Conservation (phyloP, 2,329 filamentous ascomycete species). For the Cladosporium cucumerinum region DNA sequence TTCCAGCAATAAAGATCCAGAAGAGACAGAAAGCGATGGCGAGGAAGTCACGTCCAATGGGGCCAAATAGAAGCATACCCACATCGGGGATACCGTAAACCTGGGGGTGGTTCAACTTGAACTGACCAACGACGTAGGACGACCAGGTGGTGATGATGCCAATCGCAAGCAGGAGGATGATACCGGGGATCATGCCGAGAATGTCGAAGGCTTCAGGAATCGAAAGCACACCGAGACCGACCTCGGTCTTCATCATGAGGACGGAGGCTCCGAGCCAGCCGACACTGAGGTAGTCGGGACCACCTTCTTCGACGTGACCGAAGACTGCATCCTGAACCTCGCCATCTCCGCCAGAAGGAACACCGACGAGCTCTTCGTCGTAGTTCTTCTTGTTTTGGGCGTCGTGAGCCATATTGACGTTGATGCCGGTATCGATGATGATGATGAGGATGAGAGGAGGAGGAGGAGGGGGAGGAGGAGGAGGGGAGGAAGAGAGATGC, state of each 20-base stretch:
- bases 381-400: conserved; percentile 10
- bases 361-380: conserved; percentile 13
- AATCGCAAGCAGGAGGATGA: conserved; percentile 43
- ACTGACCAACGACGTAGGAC: conserved; percentile 48
- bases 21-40: conserved; percentile 55
- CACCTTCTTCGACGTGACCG: conserved; percentile 20
- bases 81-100: conserved; percentile 59
- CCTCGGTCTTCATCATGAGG: conserved; percentile 48
- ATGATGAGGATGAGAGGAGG: not conserved
- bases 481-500: not conserved
- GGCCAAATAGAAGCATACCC: conserved; percentile 53
- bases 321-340: conserved; percentile 24
- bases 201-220: conserved; percentile 47
- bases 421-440: not conserved
- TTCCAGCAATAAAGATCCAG: conserved; percentile 55
- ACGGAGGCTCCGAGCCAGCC: conserved; percentile 45
- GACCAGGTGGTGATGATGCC: conserved; percentile 49
- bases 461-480: not conserved
- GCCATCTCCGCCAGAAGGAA: conserved; percentile 19
- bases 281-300: conserved; percentile 29
- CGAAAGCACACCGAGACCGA: conserved; percentile 49
- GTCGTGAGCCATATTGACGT: conserved; percentile 1
- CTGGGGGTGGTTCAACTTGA: conserved; percentile 53
- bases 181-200: conserved; percentile 49
- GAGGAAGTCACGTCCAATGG: conserved; percentile 50